A percentile compares a stretch with the other conserved stretches of the same genome.
These are phyloP conservation scores for Colletotrichum paranaense DNA, from an alignment of 2,329 filamentous ascomycete species.

Conservation along the genomic window DNA sequence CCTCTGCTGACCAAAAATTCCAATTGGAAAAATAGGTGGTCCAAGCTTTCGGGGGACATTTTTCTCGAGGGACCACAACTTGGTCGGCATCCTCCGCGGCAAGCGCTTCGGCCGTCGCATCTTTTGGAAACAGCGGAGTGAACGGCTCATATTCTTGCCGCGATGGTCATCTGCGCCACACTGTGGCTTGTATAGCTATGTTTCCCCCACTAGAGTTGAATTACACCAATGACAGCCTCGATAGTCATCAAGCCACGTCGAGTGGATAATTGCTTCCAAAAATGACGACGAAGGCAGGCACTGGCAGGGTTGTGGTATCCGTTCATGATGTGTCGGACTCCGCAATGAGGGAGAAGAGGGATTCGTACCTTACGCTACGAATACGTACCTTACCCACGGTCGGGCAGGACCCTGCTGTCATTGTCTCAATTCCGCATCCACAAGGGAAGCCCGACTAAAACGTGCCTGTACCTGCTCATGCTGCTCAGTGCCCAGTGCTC, in stretches of 20 bases:
- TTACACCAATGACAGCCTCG: background rate
- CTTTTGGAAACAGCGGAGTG: background rate
- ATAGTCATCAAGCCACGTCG: background rate
- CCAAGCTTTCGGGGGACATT: conserved; percentile 22
- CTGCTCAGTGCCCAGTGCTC: background rate
- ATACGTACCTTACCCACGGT: background rate
- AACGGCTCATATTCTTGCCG: background rate
- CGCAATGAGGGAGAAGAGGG: background rate
- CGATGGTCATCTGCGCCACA: background rate
- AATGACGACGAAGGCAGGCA: background rate
- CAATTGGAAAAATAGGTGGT: conserved; percentile 23
- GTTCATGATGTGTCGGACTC: background rate
- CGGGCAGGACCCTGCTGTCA: conserved; percentile 4
- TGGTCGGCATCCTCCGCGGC: background rate
- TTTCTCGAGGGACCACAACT: background rate
- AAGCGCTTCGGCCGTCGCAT: too few species aligned
- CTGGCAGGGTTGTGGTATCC: background rate
- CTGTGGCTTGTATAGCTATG: background rate
- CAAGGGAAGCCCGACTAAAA: background rate
- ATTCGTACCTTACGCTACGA: background rate
- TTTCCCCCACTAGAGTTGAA: background rate
- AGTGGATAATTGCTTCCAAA: background rate
- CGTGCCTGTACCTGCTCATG: background rate
- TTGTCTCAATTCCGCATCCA: conserved; percentile 1
- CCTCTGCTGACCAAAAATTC: conserved; percentile 9